These are phyloP conservation scores for Toxoplasma gondii DNA, from an alignment of 169 alveolate genomes.

Conservation along the genomic window DNA sequence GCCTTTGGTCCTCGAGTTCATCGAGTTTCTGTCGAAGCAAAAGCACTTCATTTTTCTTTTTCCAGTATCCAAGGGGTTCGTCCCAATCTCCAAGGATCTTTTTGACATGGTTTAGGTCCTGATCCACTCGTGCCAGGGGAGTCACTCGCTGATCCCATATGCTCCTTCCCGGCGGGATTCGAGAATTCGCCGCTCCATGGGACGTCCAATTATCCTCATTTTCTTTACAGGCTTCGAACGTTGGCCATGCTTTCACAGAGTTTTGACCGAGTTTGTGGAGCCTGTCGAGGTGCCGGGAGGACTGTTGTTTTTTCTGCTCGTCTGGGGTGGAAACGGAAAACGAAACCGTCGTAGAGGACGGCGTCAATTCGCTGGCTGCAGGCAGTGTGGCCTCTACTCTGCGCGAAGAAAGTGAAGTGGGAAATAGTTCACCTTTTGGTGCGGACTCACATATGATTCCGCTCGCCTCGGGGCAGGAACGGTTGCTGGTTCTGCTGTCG, in stretches of 20 bases:
- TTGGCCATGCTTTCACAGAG: no score
- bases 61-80: neutral
- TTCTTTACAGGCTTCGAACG: no score
- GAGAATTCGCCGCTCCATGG: no score
- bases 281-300: no score
- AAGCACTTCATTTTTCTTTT: neutral
- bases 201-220: no score
- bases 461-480: neutral
- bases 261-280: no score
- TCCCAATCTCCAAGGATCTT: neutral
- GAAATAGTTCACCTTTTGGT: neutral
- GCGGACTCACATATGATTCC: neutral
- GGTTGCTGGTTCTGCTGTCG: neutral
- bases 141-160: no score
- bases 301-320: no score
- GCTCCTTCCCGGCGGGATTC: no score
- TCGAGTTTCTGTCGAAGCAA: neutral
- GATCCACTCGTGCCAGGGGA: no score
- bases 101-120: neutral
- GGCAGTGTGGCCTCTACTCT: neutral
- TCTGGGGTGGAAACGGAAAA: no score
- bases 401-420: neutral
- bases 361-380: neutral
- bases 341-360: neutral
- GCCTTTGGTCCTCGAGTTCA: neutral